Evolutionary conservation across 257 asterid genomes (phyloP), one percentile per base, ranked within the genome.

Genomic region (Gentiana macrophylla): DNA sequence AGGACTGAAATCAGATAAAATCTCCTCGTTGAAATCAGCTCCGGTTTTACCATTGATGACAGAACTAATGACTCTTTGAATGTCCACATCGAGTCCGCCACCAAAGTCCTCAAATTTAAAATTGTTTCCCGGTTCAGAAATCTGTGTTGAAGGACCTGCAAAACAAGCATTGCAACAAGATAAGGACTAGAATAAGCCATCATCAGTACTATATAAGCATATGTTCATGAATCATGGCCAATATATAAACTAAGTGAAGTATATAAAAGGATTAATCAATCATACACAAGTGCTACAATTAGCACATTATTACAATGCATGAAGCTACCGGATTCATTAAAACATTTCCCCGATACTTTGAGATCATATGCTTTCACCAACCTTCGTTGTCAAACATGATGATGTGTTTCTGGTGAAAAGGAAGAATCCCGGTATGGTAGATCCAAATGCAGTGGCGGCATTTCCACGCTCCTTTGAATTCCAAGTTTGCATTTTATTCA

Each of bases 371-470:
- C 34, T 67, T 36, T 44, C 55, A 74, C 77, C 71, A 55, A 75
- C 80, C 80, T 81, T 70, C 60, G 71, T 2, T 49, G 49, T 13
- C 49, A 54, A 49, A 68, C 68, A 0, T 37, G 78, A 0, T 37
- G 78, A 55, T 48, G 47, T 72, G 63, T 62, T 61, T 62, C 37
- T 50, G 71, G 69, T 71, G 78, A 53, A 66, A 37, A 67, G 60
- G 70, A 69, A 64, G 35, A 61, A 51, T 36, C 74, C 55, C 65
- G 58, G 72, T 62, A 64, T 68, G 67, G 75, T 75, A 59, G 32
- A 75, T 73, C 84, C 84, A 81, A 64, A 51, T 63, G 75, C 82
- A 75, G 34, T 72, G 70, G 53, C 72, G 77, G 74, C 88, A 78
- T 73, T 69, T 78, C 84, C 89, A 78, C 36, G 64, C 55, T 72